phyloP scores from a whole-genome alignment of 805 yeast genomes.

The Saturnispora zaruensis region DNA sequence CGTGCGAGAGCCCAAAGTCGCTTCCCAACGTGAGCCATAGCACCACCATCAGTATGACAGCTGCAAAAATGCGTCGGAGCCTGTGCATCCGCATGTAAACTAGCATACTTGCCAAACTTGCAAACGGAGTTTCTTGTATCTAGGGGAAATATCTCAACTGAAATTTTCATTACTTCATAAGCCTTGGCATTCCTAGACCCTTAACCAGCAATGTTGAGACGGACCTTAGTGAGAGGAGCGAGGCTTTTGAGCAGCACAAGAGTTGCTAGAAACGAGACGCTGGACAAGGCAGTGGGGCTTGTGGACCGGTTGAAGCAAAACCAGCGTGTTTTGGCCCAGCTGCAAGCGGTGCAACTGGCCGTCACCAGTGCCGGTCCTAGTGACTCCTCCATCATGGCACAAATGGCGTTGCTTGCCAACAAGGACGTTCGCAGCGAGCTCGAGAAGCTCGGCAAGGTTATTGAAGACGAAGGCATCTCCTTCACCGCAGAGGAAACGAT shows the following conservation, averaged over 20 bases:
- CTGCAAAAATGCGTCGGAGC: not conserved
- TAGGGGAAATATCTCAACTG: not conserved
- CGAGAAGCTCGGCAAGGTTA: not conserved
- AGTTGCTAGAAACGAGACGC: not conserved
- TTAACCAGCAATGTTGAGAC: not conserved
- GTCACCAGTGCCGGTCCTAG: conserved; percentile 6
- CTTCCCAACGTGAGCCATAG: not conserved
- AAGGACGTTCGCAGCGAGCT: conserved; percentile 1
- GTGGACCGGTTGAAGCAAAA: conserved; percentile 8
- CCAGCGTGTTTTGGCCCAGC: conserved; percentile 2
- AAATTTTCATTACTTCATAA: not conserved
- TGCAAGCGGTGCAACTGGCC: conserved; percentile 6
- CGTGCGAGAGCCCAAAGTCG: not conserved
- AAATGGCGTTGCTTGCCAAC: conserved; percentile 7
- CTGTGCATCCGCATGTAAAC: not conserved
- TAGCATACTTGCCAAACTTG: not conserved
- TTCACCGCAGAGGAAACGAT: conserved; percentile 8
- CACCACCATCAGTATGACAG: not conserved
- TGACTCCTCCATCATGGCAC: conserved; percentile 5
- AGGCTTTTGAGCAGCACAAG: conserved; percentile 1
- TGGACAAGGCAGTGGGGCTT: conserved; percentile 2
- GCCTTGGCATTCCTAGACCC: not conserved
- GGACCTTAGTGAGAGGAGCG: not conserved
- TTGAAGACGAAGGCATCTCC: conserved; percentile 6
- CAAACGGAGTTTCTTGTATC: not conserved